Base-by-base conservation (phyloP, 1,284 basidiomycete genomes). In the Porodaedalea pini region DNA sequence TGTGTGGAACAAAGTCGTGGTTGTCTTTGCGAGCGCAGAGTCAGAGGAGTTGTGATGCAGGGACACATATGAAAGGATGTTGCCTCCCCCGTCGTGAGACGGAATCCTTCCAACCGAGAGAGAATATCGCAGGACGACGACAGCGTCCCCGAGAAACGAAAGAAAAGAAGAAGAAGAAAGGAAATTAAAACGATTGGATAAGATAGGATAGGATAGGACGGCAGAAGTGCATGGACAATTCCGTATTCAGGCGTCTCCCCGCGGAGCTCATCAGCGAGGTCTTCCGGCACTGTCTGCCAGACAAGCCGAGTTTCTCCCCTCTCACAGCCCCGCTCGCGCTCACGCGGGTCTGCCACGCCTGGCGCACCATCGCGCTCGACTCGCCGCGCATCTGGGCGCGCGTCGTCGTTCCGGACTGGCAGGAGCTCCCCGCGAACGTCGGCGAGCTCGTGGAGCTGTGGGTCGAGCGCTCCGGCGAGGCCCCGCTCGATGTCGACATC, bases 391-490 rank as follows among this genome's bases (percentile, higher is more conserved):
- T 58, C 10, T 58, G 56, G 56, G 7, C 50, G n/a, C 13, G 8
- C 17, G 31, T 52, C 17, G 4, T 17, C 17, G 41, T 58, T n/a
- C 55, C 55, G 2, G 40, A 50, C 27, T 57, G 55, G 55, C 37
- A 57, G 29, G 39, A 43, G n/a, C 39, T 49, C 15, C 45, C 19
- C 3, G 3, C 13, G n/a, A 25, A 57, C 29, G 19, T 51, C 13
- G 19, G 23, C 25, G 34, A 54, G 11, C 53, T 59, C 25, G 31
- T 59, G 21, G 29, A 51, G 32, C 53, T 59, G n/a, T 59, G 48
- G 48, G 21, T 59, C 10, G 45, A 41, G 19, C 25, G 54, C 19
- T 41, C 58, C 1, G 58, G 39, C n/a, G 23, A 29, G 32, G 25
- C 47, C 8, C 23, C 40, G 27, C 44, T 59, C 21, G 39, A 55